A percentile compares a stretch with the other conserved stretches of the same genome.
Conservation (phyloP, 805 yeast genomes). For the Barnettozyma wickerhamii region DNA sequence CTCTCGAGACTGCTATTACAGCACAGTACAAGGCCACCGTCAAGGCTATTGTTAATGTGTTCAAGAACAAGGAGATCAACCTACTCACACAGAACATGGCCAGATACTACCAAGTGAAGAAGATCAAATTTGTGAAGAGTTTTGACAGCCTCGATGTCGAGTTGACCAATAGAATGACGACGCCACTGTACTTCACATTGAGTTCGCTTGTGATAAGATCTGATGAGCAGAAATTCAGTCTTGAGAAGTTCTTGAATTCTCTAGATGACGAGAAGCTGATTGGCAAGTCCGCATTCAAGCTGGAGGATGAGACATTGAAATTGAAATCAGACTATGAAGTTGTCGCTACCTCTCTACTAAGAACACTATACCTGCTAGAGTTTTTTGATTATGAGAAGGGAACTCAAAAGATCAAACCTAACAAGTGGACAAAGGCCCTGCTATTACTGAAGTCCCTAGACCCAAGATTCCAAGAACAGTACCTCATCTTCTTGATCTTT, state of each 20-base stretch:
- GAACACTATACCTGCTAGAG: conserved; percentile 49
- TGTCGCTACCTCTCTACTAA: conserved; percentile 49
- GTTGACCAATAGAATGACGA: conserved; percentile 49
- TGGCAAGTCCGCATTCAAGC: conserved; percentile 14
- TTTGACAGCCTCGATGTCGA: conserved; percentile 40
- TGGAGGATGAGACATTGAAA: conserved; percentile 26
- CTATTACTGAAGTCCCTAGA: conserved; percentile 29
- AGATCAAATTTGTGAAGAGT: conserved; percentile 52
- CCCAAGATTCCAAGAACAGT: conserved; percentile 33
- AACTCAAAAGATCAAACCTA: conserved; percentile 30
- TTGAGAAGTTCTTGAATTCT: conserved; percentile 24
- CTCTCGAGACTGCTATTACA: conserved; percentile 59
- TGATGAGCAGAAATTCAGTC: conserved; percentile 25
- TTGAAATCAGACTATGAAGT: conserved; percentile 47
- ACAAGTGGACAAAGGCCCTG: conserved; percentile 49
- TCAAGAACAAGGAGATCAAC: conserved; percentile 60
- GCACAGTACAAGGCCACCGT: conserved; percentile 56
- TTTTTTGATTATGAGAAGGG: conserved; percentile 30
- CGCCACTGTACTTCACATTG: conserved; percentile 44
- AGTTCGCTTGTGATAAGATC: conserved; percentile 31
- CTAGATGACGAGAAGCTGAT: conserved; percentile 22
- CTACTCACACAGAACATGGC: conserved; percentile 68
- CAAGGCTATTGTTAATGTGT: conserved; percentile 37
- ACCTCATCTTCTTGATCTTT: conserved; percentile 45
- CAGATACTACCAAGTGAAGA: conserved; percentile 80